These are phyloP conservation scores for Lactarius hengduanensis DNA, from an alignment of 768 basidiomycete genomes.

Conservation along the genomic window DNA sequence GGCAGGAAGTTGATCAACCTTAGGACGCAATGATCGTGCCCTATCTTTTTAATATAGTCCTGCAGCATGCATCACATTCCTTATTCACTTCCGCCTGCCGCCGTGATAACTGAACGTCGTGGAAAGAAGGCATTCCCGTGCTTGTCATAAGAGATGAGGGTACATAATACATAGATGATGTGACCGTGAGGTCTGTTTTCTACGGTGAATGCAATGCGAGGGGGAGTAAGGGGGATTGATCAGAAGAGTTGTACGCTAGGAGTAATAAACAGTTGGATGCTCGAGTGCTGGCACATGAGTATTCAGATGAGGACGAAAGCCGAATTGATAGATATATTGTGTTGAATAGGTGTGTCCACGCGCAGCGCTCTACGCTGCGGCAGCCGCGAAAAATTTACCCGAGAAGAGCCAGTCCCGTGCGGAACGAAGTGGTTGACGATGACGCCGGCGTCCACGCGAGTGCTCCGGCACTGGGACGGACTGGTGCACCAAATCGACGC, in stretches of 20 bases:
- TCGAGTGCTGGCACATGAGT: constrained; percentile 15
- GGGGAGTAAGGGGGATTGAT: background rate
- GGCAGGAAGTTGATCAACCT: constrained; percentile 75
- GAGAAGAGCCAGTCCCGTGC: constrained; percentile 40
- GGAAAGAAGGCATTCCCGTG: constrained; percentile 18
- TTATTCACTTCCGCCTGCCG: constrained; percentile 13
- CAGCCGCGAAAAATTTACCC: constrained; percentile 35
- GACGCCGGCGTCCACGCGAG: constrained; percentile 31
- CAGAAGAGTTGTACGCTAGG: background rate
- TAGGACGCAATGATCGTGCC: constrained; percentile 43
- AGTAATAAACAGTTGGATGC: constrained; percentile 25
- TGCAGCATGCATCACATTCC: constrained; percentile 11
- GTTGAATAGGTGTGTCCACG: constrained; percentile 6
- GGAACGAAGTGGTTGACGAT: constrained; percentile 36
- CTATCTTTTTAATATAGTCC: constrained; percentile 13
- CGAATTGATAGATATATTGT: constrained; percentile 25
- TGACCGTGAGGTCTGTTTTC: constrained; percentile 20
- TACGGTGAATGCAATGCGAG: constrained; percentile 19
- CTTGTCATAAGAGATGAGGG: constrained; percentile 23
- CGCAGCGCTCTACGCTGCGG: constrained; percentile 26
- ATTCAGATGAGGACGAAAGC: constrained; percentile 14
- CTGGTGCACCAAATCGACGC: constrained; percentile 8
- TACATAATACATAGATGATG: constrained; percentile 28
- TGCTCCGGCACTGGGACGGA: constrained; percentile 26
- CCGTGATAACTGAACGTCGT: constrained; percentile 4